phyloP scores from a whole-genome alignment of 768 basidiomycete species.

The Trametes cingulata region DNA sequence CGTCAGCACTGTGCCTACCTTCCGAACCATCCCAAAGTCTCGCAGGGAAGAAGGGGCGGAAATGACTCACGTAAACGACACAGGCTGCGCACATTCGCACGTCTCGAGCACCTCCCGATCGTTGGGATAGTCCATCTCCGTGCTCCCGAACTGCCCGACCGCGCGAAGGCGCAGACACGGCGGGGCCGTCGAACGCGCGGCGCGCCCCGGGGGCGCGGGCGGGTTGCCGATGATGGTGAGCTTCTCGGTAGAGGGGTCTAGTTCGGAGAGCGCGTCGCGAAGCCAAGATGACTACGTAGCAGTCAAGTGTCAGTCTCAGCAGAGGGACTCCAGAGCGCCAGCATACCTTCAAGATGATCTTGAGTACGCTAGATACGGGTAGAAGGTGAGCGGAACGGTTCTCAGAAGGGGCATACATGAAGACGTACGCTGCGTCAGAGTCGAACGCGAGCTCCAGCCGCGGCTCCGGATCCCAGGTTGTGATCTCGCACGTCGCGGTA shows the following conservation, averaged over 20 bases:
- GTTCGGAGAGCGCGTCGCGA: conserved; percentile 86
- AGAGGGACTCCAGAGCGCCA: not conserved
- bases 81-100: conserved; percentile 72
- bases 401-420: not conserved
- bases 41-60: not conserved
- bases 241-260: conserved; percentile 86
- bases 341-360: conserved; percentile 81
- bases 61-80: conserved; percentile 68
- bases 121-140: conserved; percentile 96
- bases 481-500: conserved; percentile 84
- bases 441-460: conserved; percentile 81
- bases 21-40: no score
- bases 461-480: conserved; percentile 83
- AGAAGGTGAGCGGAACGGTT: not conserved
- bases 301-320: not conserved
- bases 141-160: conserved; percentile 79
- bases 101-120: conserved; percentile 89
- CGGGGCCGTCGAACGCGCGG: conserved; percentile 34
- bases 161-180: conserved; percentile 82
- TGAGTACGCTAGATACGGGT: conserved; percentile 42
- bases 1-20: not conserved
- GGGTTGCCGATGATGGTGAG: conserved; percentile 84
- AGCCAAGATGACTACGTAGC: conserved; percentile 79
- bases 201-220: conserved; percentile 35
- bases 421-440: conserved; percentile 55